These are phyloP conservation scores for Alternaria hordeiaustralica DNA, from an alignment of 2,329 filamentous ascomycete genomes.

Conservation along the genomic window DNA sequence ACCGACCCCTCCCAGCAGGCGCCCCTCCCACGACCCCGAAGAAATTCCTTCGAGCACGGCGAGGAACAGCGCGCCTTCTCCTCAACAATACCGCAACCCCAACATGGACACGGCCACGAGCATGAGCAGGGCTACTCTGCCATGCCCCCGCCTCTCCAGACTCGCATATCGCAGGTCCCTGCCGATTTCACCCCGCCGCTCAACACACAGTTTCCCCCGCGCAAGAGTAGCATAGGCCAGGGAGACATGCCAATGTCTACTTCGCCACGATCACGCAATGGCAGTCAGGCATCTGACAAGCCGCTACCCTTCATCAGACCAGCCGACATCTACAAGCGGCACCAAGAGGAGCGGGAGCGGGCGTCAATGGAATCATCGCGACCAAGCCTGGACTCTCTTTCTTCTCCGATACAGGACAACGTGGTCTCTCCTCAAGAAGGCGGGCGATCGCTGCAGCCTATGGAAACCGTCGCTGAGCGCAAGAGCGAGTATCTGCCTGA, in stretches of 20 bases:
- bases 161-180: constrained; percentile 51
- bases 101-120: constrained; percentile 28
- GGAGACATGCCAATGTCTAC: constrained; percentile 29
- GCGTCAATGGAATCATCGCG: constrained; percentile 64
- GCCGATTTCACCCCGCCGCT: constrained; percentile 35
- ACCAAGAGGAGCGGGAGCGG: constrained; percentile 69
- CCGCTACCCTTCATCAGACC: constrained; percentile 72
- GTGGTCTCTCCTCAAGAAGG: constrained; percentile 28
- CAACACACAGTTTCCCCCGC: constrained; percentile 60
- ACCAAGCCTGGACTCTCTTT: constrained; percentile 63
- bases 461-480: constrained; percentile 64
- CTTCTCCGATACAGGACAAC: constrained; percentile 33
- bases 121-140: constrained; percentile 52
- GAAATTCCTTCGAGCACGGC: constrained; percentile 62
- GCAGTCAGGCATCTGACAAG: constrained; percentile 53
- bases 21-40: constrained; percentile 38
- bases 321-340: constrained; percentile 76
- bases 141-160: constrained; percentile 57
- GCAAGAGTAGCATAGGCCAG: constrained; percentile 68
- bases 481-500: constrained; percentile 66
- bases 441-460: constrained; percentile 35
- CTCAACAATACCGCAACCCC: constrained; percentile 31
- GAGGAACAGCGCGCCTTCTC: constrained; percentile 62
- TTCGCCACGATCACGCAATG: constrained; percentile 36
- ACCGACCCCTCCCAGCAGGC: constrained; percentile 49